These are phyloP conservation scores for Dissophora ornata DNA, from an alignment of 192 early-diverging fungal species.

Conservation along the genomic window DNA sequence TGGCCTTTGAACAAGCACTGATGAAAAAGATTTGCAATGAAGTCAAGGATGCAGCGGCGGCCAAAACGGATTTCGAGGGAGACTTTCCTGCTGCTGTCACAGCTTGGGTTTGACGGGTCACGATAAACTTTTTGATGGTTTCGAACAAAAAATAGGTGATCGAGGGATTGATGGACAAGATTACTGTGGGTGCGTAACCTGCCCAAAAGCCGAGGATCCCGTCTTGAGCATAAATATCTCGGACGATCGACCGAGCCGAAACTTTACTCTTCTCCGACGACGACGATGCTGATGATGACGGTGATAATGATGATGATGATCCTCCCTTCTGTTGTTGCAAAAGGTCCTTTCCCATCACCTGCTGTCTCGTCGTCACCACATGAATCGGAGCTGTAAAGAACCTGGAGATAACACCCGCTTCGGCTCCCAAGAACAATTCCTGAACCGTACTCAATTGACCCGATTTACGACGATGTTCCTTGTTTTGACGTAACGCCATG, in stretches of 20 bases:
- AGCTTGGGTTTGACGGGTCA: conserved; percentile 17
- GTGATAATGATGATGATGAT: too few species aligned
- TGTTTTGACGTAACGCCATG: conserved; percentile 55
- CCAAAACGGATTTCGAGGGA: conserved; percentile 29
- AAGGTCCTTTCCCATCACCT: conserved; percentile 48
- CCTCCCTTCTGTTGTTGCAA: not conserved
- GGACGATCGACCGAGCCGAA: conserved; percentile 47
- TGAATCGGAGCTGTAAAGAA: conserved; percentile 64
- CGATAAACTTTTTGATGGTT: conserved; percentile 50
- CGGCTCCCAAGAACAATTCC: conserved; percentile 63
- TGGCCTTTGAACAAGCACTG: conserved; percentile 59
- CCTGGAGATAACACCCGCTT: conserved; percentile 59
- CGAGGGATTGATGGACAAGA: conserved; percentile 61
- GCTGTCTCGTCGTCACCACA: conserved; percentile 61
- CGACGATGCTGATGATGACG: not conserved
- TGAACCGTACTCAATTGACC: conserved; percentile 55
- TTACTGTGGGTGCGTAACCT: conserved; percentile 58
- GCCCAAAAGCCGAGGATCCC: conserved; percentile 63
- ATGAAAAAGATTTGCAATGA: conserved; percentile 59
- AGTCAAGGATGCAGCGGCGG: conserved; percentile 39
- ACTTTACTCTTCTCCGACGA: conserved; percentile 12
- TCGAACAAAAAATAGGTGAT: conserved; percentile 67
- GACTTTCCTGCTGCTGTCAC: not conserved
- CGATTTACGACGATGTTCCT: conserved; percentile 57
- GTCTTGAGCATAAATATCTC: conserved; percentile 53